These are phyloP conservation scores for Physaria fendleri DNA, from an alignment of 345 rosid species.

Conservation along the genomic window DNA sequence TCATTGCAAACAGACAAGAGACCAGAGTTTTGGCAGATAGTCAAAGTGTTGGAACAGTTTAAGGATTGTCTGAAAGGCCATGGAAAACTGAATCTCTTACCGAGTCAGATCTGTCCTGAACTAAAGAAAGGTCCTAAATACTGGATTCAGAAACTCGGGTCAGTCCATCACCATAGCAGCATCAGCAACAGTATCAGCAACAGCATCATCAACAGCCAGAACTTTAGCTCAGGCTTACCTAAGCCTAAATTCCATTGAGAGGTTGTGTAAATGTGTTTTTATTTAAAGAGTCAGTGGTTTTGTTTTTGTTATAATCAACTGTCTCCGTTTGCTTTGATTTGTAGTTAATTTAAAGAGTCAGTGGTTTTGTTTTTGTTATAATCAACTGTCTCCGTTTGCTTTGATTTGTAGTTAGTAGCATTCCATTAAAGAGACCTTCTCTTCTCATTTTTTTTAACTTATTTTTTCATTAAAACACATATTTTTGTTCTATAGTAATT, in stretches of 20 bases:
- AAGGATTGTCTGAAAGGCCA: constrained; percentile 38
- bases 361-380: constrained; percentile 5
- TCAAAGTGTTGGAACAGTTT: constrained; percentile 70
- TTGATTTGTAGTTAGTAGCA: background rate
- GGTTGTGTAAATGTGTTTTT: background rate
- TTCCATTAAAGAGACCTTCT: background rate
- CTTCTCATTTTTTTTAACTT: too few species aligned
- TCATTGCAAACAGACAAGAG: constrained; percentile 60
- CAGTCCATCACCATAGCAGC: background rate
- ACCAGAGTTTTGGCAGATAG: constrained; percentile 79
- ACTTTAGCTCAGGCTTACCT: constrained; percentile 32
- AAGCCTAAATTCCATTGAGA: constrained; percentile 42
- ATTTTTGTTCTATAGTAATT: too few species aligned
- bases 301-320: constrained; percentile 4
- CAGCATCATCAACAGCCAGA: background rate
- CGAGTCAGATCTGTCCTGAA: constrained; percentile 44
- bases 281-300: constrained; percentile 6
- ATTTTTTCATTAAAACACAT: too few species aligned
- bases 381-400: constrained; percentile 15
- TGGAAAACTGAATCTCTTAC: constrained; percentile 46
- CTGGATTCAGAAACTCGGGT: constrained; percentile 57
- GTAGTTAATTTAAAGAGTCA: background rate
- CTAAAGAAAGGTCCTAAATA: constrained; percentile 51
- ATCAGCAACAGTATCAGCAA: background rate
- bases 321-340: constrained; percentile 9